These are phyloP conservation scores for Nephromyces sp. DNA, from an alignment of 169 alveolate species.

Conservation along the genomic window DNA sequence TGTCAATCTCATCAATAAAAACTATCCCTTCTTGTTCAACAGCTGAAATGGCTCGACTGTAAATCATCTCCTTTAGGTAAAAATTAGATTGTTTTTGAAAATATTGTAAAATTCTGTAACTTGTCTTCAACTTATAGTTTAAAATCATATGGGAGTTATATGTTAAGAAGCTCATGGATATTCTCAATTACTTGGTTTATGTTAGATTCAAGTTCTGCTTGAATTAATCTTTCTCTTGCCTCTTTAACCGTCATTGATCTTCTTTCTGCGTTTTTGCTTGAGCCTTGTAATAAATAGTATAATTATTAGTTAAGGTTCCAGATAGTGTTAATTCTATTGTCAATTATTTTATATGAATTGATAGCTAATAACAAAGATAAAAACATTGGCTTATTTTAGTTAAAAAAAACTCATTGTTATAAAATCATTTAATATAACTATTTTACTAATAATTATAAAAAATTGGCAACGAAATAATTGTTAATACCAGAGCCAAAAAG, in stretches of 20 bases:
- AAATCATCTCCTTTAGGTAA: conserved; percentile 37
- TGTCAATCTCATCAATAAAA: conserved; percentile 80
- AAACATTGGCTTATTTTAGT: no score
- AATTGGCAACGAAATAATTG: no score
- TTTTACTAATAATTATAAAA: no score
- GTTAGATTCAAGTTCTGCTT: conserved; percentile 24
- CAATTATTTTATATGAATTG: no score
- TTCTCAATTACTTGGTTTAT: conserved; percentile 8
- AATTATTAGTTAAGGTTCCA: conserved; percentile 31
- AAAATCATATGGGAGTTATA: no score
- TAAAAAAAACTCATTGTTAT: no score
- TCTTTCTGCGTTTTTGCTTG: conserved; percentile 19
- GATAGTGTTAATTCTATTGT: no score
- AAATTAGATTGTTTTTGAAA: background rate
- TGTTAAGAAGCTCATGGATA: no score
- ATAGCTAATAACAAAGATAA: no score
- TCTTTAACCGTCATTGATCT: conserved; percentile 42
- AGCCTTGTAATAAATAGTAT: background rate
- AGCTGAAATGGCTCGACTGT: conserved; percentile 54
- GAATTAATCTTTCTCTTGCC: conserved; percentile 42
- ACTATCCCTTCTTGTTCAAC: conserved; percentile 76
- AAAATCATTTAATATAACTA: no score
- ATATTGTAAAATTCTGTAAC: background rate
- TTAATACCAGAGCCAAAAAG: no score
- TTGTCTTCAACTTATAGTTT: background rate